Evolutionary conservation across 352 stramenopile genomes (phyloP), one percentile per base, ranked within the genome.

Genomic region (Phytophthora chlamydospora): DNA sequence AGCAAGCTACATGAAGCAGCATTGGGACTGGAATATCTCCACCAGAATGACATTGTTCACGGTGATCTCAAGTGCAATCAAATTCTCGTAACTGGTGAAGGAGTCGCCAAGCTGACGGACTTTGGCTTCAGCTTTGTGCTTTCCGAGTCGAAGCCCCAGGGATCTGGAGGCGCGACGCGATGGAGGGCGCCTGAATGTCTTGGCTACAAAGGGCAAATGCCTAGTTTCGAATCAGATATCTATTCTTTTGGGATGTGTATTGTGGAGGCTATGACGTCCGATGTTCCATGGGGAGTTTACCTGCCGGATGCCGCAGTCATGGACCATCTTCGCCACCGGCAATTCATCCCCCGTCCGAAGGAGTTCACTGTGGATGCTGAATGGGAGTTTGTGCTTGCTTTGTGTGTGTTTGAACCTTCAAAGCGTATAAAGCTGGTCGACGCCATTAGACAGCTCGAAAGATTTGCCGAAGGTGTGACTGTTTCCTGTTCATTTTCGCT

Each of bases 21-120:
- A 0, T 60, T 75, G 5, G 74, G 63, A 7, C 34, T 87, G 13
- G 43, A 67, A 13, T 82, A 68, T 44, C 71, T 88, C 4, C 75
- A 88, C 27, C 61, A 65, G 7, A 52, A 55, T 12, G 24, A 52
- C 2, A 62, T 85, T 10, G 43, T 82, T 32, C 73, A 83, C 4
- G 58, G 67, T 2, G 43, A 77, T 13, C 50, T 80, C 49, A 98
- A 98, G 68, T 96, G 91, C 29, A 71, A 68, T 13, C 66, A 83
- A 13, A 52, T 88, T 14, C 66, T 83, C 11, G 48, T 86, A 12
- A 55, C 46, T 12, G 32, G 17, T 4, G 43, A 74, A 13, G 48
- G 71, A 8, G 19, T 58, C 6, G 63, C 66, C 1, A 75, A 58
- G n/a, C 36, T 83, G 4, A 57, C 67, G 3, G 74, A 75, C 40